Conservation (phyloP, 495 filamentous ascomycete genomes). For the Lophiostoma macrostomum region DNA sequence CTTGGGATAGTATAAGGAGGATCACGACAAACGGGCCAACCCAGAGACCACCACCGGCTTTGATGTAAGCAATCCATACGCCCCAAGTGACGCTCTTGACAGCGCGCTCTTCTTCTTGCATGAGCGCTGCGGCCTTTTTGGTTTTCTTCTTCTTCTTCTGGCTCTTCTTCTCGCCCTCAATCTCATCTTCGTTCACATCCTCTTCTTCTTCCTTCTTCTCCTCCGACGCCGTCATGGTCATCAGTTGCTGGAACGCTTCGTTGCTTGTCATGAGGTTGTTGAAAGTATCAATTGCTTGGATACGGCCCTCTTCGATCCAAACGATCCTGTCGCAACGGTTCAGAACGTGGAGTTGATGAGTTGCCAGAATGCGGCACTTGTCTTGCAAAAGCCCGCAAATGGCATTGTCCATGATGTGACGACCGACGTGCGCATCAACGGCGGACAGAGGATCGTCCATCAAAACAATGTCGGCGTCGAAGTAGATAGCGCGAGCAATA, state of each 20-base stretch:
- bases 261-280: conserved; percentile 77
- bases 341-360: conserved; percentile 91
- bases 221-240: conserved; percentile 78
- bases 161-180: conserved; percentile 48
- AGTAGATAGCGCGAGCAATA: conserved; percentile 56
- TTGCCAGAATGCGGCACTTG: conserved; percentile 87
- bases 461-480: conserved; percentile 49
- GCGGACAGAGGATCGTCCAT: conserved; percentile 55
- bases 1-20: conserved; percentile 69
- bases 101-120: conserved; percentile 88
- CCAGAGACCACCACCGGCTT: conserved; percentile 72
- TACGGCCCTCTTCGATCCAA: conserved; percentile 81
- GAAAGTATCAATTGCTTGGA: conserved; percentile 83
- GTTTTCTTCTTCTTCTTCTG: conserved; percentile 55
- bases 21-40: conserved; percentile 63
- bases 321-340: conserved; percentile 86
- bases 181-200: conserved; percentile 45
- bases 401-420: conserved; percentile 93
- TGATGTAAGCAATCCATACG: conserved; percentile 77
- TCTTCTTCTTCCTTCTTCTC: conserved; percentile 51
- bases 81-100: conserved; percentile 77
- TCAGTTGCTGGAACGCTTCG: conserved; percentile 69
- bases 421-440: conserved; percentile 60
- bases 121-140: conserved; percentile 63
- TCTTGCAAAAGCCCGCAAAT: conserved; percentile 85